phyloP scores from a whole-genome alignment of 139 green algal species.

The Yamagishiella unicocca region DNA sequence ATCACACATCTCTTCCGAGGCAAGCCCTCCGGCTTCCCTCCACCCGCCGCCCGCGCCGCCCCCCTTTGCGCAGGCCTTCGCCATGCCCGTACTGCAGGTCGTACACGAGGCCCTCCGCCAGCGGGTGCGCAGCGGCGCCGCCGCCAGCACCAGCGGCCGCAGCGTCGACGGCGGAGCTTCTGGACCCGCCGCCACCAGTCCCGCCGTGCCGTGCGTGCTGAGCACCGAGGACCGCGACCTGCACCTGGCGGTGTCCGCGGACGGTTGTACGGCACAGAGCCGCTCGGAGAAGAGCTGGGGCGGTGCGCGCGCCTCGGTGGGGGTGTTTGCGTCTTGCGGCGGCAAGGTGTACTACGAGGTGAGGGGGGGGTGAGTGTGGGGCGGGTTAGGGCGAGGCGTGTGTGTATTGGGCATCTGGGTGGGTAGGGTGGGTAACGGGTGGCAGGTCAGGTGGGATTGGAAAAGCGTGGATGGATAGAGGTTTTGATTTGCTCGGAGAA shows the following conservation, averaged over 20 bases:
- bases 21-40: background rate
- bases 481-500: too few species aligned
- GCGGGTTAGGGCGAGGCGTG: background rate
- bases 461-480: too few species aligned
- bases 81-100: conserved; percentile 86
- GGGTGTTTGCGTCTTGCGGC: conserved; percentile 52
- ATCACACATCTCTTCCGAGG: too few species aligned
- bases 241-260: conserved; percentile 66
- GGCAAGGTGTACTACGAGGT: conserved; percentile 71
- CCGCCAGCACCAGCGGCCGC: conserved; percentile 14
- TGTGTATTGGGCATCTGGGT: background rate
- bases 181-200: background rate
- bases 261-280: conserved; percentile 70
- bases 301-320: conserved; percentile 67
- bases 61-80: conserved; percentile 24
- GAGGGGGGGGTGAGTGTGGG: background rate
- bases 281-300: conserved; percentile 70
- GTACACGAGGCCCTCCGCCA: conserved; percentile 73
- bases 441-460: too few species aligned
- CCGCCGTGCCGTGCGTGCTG: conserved; percentile 42
- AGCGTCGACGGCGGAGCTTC: background rate
- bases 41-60: background rate
- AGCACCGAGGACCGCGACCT: conserved; percentile 72
- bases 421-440: too few species aligned
- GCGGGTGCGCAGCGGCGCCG: background rate